Percentiles rank a stretch among this genome's conserved stretches.
phyloP scores from a whole-genome alignment of 495 filamentous ascomycete genomes.

The Mytilinidion resinicola region DNA sequence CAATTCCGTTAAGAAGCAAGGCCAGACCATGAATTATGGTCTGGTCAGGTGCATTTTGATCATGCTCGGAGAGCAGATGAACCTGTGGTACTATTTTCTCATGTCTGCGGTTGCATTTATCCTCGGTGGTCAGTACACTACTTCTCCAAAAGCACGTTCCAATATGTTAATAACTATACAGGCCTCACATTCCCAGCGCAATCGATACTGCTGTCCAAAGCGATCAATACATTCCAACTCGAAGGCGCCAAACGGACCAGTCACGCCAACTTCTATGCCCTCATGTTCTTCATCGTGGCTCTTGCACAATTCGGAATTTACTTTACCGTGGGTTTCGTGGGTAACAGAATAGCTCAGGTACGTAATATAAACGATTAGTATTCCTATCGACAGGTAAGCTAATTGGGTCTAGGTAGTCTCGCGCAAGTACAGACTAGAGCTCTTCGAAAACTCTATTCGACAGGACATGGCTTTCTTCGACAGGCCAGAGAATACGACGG shows the following conservation, averaged over 20 bases:
- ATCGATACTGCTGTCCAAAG: slow-evolving; percentile 31
- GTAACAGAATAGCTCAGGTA: slow-evolving; percentile 31
- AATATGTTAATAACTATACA: neutral
- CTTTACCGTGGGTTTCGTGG: slow-evolving; percentile 26
- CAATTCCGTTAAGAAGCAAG: neutral
- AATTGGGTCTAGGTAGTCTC: slow-evolving; percentile 10
- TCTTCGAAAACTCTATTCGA: slow-evolving; percentile 50
- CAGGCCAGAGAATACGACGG: slow-evolving; percentile 53
- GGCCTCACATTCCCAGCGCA: slow-evolving; percentile 30
- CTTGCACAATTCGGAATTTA: slow-evolving; percentile 42
- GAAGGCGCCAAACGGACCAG: neutral
- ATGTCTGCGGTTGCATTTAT: slow-evolving; percentile 1
- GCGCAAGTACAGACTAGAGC: slow-evolving; percentile 48
- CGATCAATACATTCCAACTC: slow-evolving; percentile 26
- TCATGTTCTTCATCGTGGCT: slow-evolving; percentile 38
- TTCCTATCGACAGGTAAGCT: neutral
- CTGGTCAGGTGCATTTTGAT: slow-evolving; percentile 17
- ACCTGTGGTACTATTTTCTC: slow-evolving; percentile 10
- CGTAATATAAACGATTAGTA: neutral
- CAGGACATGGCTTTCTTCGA: slow-evolving; percentile 62
- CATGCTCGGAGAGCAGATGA: slow-evolving; percentile 12
- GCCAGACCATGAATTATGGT: slow-evolving; percentile 7
- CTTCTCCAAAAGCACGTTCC: neutral
- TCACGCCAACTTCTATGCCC: slow-evolving; percentile 27
- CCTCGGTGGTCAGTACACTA: slow-evolving; percentile 9